A percentile compares a stretch with the other conserved stretches of the same genome.
Evolutionary conservation across 2,329 filamentous ascomycete species (phyloP).

Genomic region (Xylariaceae sp.): DNA sequence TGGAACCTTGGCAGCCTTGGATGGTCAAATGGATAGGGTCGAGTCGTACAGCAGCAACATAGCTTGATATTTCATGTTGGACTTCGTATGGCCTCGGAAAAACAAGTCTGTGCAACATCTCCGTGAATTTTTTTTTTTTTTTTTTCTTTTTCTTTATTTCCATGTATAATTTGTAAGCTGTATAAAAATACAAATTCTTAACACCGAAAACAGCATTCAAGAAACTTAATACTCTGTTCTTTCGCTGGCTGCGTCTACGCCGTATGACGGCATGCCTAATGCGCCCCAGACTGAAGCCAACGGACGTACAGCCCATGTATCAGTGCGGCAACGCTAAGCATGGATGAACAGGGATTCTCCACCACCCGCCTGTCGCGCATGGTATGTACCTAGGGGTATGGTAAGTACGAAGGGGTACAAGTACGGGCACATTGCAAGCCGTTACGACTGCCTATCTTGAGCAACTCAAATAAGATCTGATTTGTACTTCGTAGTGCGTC

Average conservation of each 20-base stretch:
- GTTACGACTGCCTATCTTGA: not conserved
- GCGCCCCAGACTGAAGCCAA: not conserved
- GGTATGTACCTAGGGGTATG: not conserved
- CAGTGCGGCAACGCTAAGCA: not conserved
- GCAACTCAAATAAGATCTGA: not conserved
- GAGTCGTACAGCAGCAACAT: not conserved
- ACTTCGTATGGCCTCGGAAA: not conserved
- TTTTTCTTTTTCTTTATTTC: not conserved
- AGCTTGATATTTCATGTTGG: not conserved
- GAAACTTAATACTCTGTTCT: not conserved
- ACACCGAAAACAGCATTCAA: not conserved
- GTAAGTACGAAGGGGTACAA: no score
- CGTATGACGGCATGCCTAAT: no score
- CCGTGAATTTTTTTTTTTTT: not conserved
- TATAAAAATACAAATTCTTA: not conserved
- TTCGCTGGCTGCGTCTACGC: not conserved
- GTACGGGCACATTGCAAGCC: not conserved
- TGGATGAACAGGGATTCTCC: not conserved
- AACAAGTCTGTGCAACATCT: no score
- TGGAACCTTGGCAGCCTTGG: not conserved
- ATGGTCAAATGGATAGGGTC: not conserved
- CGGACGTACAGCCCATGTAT: no score
- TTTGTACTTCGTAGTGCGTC: not conserved
- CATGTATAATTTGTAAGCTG: not conserved
- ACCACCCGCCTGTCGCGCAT: not conserved